Evolutionary conservation across 495 filamentous ascomycete species (phyloP), one percentile per base, ranked within the genome.

Genomic region (Hypoxylon fragiforme): DNA sequence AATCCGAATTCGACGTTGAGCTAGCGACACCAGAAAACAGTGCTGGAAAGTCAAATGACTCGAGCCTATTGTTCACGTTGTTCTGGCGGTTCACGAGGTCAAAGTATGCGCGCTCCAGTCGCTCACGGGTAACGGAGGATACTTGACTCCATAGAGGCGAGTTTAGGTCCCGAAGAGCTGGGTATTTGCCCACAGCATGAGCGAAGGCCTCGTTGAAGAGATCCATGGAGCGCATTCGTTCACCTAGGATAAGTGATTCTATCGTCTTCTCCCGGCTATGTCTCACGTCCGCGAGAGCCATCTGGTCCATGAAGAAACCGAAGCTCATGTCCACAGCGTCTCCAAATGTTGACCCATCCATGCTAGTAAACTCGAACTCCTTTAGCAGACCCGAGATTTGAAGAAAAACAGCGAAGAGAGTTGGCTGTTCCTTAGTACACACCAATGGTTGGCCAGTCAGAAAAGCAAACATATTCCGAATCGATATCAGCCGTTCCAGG

Each of bases 381-480:
- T 84, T 78, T 19, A 97, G 71, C 13, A 90, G 70, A 11, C 77
- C 77, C 0, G 88, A 80, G 1, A 95, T 78, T 26, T 85, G 77
- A 52, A 92, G 74, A 59, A 95, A 83, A 5, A 92, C 86, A 3
- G 78, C 69, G 71, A 95, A 97, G 3, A 89, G 65, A 0, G 79
- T 85, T 1, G 85, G 75, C 11, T 84, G 83, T 13, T 77, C 75
- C 13, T 80, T 77, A 0, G 89, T 95, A 0, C 86, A 88, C 8
- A 97, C 86, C 7, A 97, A 76, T 0, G 89, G 87, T 54, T 91
- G 85, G 32, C 85, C 86, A 6, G 84, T 79, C 7, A 98, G 75
- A 60, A 98, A 92, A 2, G 94, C 90, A 67, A 97, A 96, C 43
- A 96, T 71, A 63, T 98, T 98, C 15, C 94, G 85, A 44, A 89